Percentiles rank a stretch among this genome's conserved stretches.
phyloP scores from a whole-genome alignment of 371 early-diverging fungal genomes.

The Lichtheimia ramosa region DNA sequence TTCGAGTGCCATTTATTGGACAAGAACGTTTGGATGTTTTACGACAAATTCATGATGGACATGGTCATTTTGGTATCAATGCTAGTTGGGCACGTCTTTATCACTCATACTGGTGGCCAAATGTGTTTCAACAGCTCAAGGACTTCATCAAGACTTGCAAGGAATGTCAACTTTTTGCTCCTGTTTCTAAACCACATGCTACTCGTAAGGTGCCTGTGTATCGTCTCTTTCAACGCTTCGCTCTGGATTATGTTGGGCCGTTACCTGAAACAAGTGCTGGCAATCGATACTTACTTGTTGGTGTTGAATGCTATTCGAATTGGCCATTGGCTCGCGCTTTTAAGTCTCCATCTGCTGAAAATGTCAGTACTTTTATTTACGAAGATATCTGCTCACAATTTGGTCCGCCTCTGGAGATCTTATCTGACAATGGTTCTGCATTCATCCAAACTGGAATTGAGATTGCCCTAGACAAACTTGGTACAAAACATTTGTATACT shows the following conservation, averaged over 20 bases:
- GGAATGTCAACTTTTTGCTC: neutral
- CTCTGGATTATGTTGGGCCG: constrained; percentile 11
- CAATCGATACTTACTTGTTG: neutral
- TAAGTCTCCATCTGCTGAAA: neutral
- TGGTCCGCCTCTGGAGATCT: constrained; percentile 5
- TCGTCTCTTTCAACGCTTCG: constrained; percentile 1
- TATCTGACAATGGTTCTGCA: constrained; percentile 6
- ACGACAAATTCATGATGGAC: constrained; percentile 10
- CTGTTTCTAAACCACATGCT: neutral
- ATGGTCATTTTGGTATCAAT: constrained; percentile 3
- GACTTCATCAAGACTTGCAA: neutral
- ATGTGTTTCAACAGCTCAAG: constrained; percentile 1
- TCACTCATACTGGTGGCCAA: constrained; percentile 8
- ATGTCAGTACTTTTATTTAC: neutral
- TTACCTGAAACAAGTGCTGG: neutral
- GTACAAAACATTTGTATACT: constrained; percentile 2
- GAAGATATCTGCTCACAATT: constrained; percentile 4
- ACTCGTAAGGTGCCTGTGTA: neutral
- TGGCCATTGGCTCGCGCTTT: neutral
- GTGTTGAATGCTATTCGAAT: neutral
- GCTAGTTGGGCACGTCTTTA: constrained; percentile 7
- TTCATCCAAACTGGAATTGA: neutral
- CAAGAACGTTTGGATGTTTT: neutral
- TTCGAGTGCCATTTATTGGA: too few relatives aligned
- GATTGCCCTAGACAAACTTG: neutral